phyloP scores from a whole-genome alignment of 2,329 filamentous ascomycete genomes.

The Neofusicoccum parvum region DNA sequence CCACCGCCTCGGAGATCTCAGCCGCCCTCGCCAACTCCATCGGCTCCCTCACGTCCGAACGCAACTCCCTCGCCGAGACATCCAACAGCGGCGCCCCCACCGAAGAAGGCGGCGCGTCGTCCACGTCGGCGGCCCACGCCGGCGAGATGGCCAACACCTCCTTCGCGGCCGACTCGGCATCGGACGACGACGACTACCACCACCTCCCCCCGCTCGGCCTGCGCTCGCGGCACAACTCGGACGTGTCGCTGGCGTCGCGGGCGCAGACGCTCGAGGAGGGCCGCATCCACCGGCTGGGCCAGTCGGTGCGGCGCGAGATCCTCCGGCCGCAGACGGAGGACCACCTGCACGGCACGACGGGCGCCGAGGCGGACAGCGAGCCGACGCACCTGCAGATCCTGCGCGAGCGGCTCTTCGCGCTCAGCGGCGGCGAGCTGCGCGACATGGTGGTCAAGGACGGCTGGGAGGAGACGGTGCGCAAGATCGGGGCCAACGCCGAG shows the following conservation, averaged over 20 bases:
- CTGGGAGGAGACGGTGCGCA: conserved; percentile 62
- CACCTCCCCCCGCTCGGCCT: conserved; percentile 42
- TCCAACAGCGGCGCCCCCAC: conserved; percentile 26
- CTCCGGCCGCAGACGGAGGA: conserved; percentile 47
- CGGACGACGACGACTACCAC: conserved; percentile 44
- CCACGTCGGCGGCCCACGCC: not conserved
- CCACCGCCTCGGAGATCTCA: conserved; percentile 27
- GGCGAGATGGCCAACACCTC: conserved; percentile 20
- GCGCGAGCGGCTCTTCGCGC: conserved; percentile 63
- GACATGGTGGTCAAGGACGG: conserved; percentile 49
- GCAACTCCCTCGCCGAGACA: conserved; percentile 31
- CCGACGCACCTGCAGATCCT: conserved; percentile 47
- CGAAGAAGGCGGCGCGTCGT: conserved; percentile 20
- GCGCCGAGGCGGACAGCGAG: conserved; percentile 42
- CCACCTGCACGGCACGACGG: conserved; percentile 25
- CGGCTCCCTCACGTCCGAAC: conserved; percentile 34
- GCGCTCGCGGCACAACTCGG: conserved; percentile 62
- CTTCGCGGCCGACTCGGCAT: conserved; percentile 30
- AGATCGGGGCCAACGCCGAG: conserved; percentile 65
- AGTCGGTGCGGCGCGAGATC: conserved; percentile 66
- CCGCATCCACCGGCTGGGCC: conserved; percentile 68
- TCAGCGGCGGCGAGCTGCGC: conserved; percentile 62
- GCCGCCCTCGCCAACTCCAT: conserved; percentile 33
- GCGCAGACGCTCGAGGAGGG: conserved; percentile 70
- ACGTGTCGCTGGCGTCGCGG: conserved; percentile 68